Evolutionary conservation across 202 grass and related monocot genomes (phyloP), one percentile per base, ranked within the genome.

Genomic region (Thinopyrum obtusiflorum): DNA sequence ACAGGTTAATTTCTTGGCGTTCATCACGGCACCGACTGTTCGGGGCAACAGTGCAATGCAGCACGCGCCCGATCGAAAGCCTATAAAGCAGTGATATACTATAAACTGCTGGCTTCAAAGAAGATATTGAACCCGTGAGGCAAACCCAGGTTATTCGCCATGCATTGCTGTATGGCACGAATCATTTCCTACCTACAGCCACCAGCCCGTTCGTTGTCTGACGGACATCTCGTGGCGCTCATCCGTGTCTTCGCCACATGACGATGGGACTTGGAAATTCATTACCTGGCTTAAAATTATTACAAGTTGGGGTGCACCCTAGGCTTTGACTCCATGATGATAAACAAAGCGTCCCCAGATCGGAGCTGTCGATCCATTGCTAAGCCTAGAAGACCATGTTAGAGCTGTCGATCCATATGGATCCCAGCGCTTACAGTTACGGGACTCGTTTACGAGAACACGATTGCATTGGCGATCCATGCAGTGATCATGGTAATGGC

Each of bases 171-270:
- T 42, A 49, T 83, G 40, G 53, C 62, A 13, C 83, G 65, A 65
- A 90, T 90, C 77, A 88, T 88, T 49, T 65, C 82, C 85, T 65
- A 57, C 39, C 13, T 47, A 46, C 39, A 23, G 26, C 9, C 40
- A 47, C 70, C 61, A 8, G 42, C 7, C 37, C 53, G 1, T 28
- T 25, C 17, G 12, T 73, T 21, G 49, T 70, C 20, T 4, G 35
- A 17, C 5, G 26, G 13, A 21, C 18, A 60, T 46, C 39, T 69
- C n/a, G 9, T 24, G 35, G 67, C 35, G 11, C 29, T 73, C 17
- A 33, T 24, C 12, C 40, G 26, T 51, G 61, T 49, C 46, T 55
- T 55, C n/a, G 21, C 28, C 13, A 68, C 40, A 74, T 49, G 24
- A 49, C 4, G 47, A 46, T 7, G 6, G 20, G 28, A 36, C 4